Base-by-base conservation (phyloP, 257 asterid genomes). In the Solanum ahanhuiri region DNA sequence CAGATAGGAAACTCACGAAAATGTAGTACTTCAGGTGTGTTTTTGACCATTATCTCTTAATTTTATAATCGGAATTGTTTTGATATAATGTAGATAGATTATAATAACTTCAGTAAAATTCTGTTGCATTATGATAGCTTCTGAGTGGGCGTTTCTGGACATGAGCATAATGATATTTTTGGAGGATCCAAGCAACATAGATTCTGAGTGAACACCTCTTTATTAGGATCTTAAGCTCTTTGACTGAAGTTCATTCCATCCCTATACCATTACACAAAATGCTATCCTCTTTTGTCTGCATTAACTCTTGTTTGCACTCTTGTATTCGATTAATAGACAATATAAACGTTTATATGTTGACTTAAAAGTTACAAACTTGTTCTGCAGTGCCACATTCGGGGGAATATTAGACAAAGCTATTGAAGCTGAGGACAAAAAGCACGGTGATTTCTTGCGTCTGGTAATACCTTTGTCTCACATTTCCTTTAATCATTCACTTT, bases 391-490 rank as follows among this genome's bases (percentile, higher is more conserved):
- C 43, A 95, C 98, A 4, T 88, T 93, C 79, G 99, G 99, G 45
- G 99, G 99, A 14, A 93, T 96, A 87, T 91, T 96, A 18, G 99
- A 96, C 87, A 91, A 94, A 90, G 92, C 99, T 81, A 88, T 94
- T 69, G 99, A 95, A 88, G 99, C 97, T 45, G 99, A 96, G 89
- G 93, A 95, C 83, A 91, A 90, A 76, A 96, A 92, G 89, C 98
- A 96, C 81, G 99, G 99, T 82, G 99, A 96, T 90, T 88, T 96
- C 89, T 81, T 95, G 95, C 92, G 98, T 48, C 92, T 95, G 96
- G 99, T 95, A 81, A 90, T 23, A 35, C 83, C 6, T 54, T 20
- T 20, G 0, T 81, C 69, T 51, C 43, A 1, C 18, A 28, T 17
- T 48, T 43, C 0, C 43, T 79, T 12, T 7, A 2, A 48, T 15